Percentiles rank a stretch among this genome's conserved stretches.
phyloP scores from a whole-genome alignment of 495 filamentous ascomycete genomes.

The Hypoxylon fragiforme region DNA sequence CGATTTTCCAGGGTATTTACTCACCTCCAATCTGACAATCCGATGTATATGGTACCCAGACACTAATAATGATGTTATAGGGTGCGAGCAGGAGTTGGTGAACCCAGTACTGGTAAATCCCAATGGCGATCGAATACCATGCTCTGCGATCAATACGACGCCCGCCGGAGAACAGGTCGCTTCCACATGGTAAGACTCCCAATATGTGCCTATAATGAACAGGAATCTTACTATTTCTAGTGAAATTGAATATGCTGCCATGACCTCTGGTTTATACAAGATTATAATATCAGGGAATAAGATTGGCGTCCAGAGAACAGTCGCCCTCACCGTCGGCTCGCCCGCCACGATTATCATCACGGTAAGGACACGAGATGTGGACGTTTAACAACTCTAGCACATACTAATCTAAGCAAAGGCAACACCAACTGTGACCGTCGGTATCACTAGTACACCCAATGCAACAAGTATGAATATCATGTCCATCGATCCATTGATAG shows the following conservation, averaged over 20 bases:
- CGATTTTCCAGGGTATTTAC: conserved; percentile 45
- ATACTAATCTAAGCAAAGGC: conserved; percentile 28
- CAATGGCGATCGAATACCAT: conserved; percentile 40
- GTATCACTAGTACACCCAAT: conserved; percentile 45
- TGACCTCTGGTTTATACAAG: conserved; percentile 46
- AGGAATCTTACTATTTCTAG: conserved; percentile 23
- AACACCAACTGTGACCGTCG: conserved; percentile 46
- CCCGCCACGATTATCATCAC: conserved; percentile 43
- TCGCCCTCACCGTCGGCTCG: conserved; percentile 41
- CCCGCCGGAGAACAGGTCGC: conserved; percentile 42
- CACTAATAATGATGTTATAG: too few relatives aligned
- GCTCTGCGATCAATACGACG: conserved; percentile 43
- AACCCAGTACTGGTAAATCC: conserved; percentile 47
- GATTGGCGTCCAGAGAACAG: conserved; percentile 45
- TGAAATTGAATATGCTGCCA: conserved; percentile 45
- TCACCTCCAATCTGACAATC: background rate
- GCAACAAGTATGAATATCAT: conserved; percentile 26
- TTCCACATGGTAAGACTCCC: conserved; percentile 43
- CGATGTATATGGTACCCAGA: too few relatives aligned
- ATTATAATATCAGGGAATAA: conserved; percentile 45
- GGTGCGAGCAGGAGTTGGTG: conserved; percentile 44
- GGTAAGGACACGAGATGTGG: conserved; percentile 23
- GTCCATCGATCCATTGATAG: background rate
- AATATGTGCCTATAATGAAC: background rate
- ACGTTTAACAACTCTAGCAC: background rate